These are phyloP conservation scores for Phytophthora brassicae DNA, from an alignment of 352 stramenopile genomes.

Conservation along the genomic window DNA sequence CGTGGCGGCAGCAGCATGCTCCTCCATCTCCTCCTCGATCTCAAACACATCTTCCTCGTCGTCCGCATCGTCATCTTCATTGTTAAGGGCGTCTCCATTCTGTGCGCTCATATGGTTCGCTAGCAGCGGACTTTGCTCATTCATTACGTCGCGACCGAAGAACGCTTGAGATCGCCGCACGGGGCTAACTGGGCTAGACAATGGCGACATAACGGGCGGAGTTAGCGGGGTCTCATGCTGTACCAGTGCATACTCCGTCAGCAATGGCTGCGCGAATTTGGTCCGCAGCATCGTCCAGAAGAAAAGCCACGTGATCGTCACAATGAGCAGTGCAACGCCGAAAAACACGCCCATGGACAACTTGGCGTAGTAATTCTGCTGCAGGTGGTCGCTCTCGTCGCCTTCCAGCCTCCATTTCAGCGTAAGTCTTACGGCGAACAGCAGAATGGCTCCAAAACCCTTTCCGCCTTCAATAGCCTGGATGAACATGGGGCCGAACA, in stretches of 20 bases:
- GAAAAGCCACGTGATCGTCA: conserved; percentile 53
- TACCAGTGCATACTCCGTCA: conserved; percentile 69
- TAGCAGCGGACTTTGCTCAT: conserved; percentile 53
- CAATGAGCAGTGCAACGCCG: conserved; percentile 53
- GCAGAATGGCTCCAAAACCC: conserved; percentile 69
- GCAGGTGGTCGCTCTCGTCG: background rate
- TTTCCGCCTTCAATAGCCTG: conserved; percentile 82
- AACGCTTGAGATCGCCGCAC: conserved; percentile 17
- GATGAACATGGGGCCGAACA: conserved; percentile 77
- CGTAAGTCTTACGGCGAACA: conserved; percentile 61
- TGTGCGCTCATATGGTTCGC: conserved; percentile 22
- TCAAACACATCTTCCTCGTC: conserved; percentile 44
- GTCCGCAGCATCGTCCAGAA: conserved; percentile 55
- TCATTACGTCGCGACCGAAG: conserved; percentile 23
- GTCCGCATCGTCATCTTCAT: conserved; percentile 30
- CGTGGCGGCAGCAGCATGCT: conserved; percentile 46
- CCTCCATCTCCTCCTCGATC: conserved; percentile 33
- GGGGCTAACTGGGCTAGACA: conserved; percentile 42
- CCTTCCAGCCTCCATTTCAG: conserved; percentile 61
- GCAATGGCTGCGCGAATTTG: conserved; percentile 61
- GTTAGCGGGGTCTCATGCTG: conserved; percentile 63
- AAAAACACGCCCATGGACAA: conserved; percentile 76
- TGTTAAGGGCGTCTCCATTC: conserved; percentile 19
- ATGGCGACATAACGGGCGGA: conserved; percentile 50
- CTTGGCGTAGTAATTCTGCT: conserved; percentile 24